Evolutionary conservation across 2,329 filamentous ascomycete species (phyloP), one percentile per base, ranked within the genome.

Genomic region (Fusarium kyushuense): DNA sequence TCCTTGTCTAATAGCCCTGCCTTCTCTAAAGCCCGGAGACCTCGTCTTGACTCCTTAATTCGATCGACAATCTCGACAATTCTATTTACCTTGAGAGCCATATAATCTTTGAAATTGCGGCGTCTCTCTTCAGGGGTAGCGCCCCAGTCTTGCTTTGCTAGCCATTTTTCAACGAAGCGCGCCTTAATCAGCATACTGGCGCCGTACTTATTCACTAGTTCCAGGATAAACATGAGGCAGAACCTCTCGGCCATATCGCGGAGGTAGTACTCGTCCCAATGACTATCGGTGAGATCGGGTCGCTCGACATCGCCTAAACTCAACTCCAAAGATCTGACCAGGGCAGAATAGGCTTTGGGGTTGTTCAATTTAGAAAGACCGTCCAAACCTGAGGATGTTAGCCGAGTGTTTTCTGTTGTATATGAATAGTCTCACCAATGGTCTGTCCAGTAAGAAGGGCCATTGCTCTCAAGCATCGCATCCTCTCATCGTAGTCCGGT

Each of bases 81-180:
- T 17, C 78, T 72, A 76, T 86, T 90, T 72, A 80, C 78, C 73
- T 84, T 82, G 72, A 78, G 76, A 23, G 80, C 72, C 79, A 84
- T 77, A 75, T 88, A 87, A 30, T 81, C 76, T 23, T 76, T 77
- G 71, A 89, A 90, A 69, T 86, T 88, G 17, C 75, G 78, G n/a
- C 79, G 80, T 40, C 83, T 80, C 61, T 88, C 84, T 55, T 86
- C 83, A 3, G 84, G 79, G 2, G 78, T 79, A 19, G 83, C 80
- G 21, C 90, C 91, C 82, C 91, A 94, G 10, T 88, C 86, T 76
- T 94, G 92, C 71, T 87, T 88, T 33, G 83, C 85, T n/a, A 94
- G 84, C 92, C 92, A 94, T 57, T 87, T 88, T 63, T 90, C 88
- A 38, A 94, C 84, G 65, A 94, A 87, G 9, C 84, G 84, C 36